A percentile compares a stretch with the other conserved stretches of the same genome.
phyloP scores from a whole-genome alignment of 768 basidiomycete species.

The Leccinum olivaceopallidum region DNA sequence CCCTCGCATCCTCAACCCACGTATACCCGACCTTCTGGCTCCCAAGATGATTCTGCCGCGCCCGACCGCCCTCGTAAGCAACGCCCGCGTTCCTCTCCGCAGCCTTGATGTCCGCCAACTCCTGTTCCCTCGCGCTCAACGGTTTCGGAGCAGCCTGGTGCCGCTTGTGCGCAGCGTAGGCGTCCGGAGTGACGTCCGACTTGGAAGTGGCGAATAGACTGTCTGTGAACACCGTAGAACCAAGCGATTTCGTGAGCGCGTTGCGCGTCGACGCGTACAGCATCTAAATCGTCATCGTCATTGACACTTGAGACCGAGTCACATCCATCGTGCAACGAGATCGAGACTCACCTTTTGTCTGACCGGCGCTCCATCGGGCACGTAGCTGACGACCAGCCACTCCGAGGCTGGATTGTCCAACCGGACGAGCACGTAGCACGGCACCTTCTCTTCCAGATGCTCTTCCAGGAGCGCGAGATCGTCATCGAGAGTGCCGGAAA shows the following conservation, averaged over 20 bases:
- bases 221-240: conserved; percentile 70
- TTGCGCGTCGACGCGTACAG: conserved; percentile 81
- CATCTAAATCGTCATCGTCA: conserved; percentile 56
- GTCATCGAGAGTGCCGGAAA: conserved; percentile 52
- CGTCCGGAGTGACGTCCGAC: conserved; percentile 60
- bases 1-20: conserved; percentile 67
- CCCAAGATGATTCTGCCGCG: conserved; percentile 56
- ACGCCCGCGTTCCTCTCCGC: conserved; percentile 67
- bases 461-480: conserved; percentile 62
- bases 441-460: conserved; percentile 56
- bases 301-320: neutral
- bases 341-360: conserved; percentile 64
- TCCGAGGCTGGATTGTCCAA: conserved; percentile 58
- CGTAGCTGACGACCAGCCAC: conserved; percentile 79
- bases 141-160: conserved; percentile 80
- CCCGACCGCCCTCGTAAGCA: conserved; percentile 58
- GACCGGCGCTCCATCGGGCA: conserved; percentile 79
- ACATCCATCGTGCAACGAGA: conserved; percentile 8
- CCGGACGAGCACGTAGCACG: conserved; percentile 76
- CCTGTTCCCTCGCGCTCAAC: conserved; percentile 78
- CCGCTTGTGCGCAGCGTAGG: conserved; percentile 71
- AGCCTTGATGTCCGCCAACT: conserved; percentile 72
- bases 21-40: conserved; percentile 56
- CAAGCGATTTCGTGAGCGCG: conserved; percentile 69
- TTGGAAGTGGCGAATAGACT: conserved; percentile 79